Percentiles rank a stretch among this genome's conserved stretches.
phyloP scores from a whole-genome alignment of 2,329 filamentous ascomycete genomes.

The Cladosporium colombiae region DNA sequence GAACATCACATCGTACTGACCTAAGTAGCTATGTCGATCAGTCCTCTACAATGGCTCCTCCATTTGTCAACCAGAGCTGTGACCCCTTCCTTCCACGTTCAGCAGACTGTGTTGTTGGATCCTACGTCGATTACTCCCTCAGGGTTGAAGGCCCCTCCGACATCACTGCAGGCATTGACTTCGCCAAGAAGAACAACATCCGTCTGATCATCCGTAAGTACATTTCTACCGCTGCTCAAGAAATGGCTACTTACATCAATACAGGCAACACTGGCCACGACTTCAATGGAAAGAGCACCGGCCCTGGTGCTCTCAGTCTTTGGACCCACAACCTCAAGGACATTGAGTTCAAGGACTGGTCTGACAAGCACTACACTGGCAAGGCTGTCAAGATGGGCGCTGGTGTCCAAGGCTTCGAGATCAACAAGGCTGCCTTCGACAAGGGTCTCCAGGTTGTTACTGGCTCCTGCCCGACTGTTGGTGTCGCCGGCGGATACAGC shows the following conservation, averaged over 20 bases:
- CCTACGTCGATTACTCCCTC: conserved; percentile 40
- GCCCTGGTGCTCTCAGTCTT: conserved; percentile 57
- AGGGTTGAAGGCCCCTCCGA: conserved; percentile 31
- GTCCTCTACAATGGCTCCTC: conserved; percentile 44
- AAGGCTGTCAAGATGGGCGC: conserved; percentile 57
- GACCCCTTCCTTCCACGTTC: conserved; percentile 42
- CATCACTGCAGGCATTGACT: conserved; percentile 35
- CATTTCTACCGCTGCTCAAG: conserved; percentile 4
- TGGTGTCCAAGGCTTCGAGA: conserved; percentile 54
- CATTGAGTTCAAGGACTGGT: conserved; percentile 47
- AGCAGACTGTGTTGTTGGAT: conserved; percentile 46
- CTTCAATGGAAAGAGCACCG: conserved; percentile 60
- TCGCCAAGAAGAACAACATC: conserved; percentile 52
- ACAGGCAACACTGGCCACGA: conserved; percentile 34
- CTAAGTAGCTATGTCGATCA: conserved; percentile 32
- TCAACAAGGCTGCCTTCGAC: conserved; percentile 50
- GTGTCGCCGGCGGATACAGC: conserved; percentile 60
- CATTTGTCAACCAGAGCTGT: conserved; percentile 42
- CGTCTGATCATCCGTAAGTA: conserved; percentile 49
- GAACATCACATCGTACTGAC: not conserved
- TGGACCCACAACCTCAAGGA: conserved; percentile 60
- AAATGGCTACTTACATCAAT: conserved; percentile 44
- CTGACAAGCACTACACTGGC: conserved; percentile 49
- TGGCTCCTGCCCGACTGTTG: conserved; percentile 58
- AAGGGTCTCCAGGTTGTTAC: conserved; percentile 55